Evolutionary conservation across 257 asterid species (phyloP).

Genomic region (Nicotiana attenuata): DNA sequence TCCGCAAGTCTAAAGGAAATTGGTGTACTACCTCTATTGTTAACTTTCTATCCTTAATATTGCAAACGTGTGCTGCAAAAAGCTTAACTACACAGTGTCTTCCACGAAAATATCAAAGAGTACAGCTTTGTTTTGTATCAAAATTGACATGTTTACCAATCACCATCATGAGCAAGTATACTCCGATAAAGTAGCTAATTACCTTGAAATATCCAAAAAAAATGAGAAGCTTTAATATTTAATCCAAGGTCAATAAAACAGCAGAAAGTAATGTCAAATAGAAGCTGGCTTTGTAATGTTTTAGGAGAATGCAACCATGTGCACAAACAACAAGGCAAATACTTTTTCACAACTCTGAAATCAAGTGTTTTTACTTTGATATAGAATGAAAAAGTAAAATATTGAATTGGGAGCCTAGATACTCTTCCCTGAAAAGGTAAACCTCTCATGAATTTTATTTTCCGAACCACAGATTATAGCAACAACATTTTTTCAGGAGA

Average conservation of each 20-base stretch:
- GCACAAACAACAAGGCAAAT: too few relatives aligned
- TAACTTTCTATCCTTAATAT: not conserved
- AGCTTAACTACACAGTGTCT: not conserved
- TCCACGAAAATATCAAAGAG: not conserved
- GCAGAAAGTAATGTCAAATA: not conserved
- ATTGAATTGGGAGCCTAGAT: not conserved
- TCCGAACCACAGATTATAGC: constrained; percentile 36
- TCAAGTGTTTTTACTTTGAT: not conserved
- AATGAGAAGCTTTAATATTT: not conserved
- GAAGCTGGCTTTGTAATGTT: not conserved
- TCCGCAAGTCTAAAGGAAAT: not conserved
- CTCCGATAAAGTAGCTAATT: not conserved
- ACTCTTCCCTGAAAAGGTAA: constrained; percentile 15
- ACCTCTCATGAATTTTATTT: constrained; percentile 14
- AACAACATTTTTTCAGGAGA: constrained; percentile 45
- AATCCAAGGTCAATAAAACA: not conserved
- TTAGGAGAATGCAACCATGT: too few relatives aligned
- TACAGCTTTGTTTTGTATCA: not conserved
- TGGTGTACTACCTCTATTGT: not conserved
- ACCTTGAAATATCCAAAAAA: not conserved
- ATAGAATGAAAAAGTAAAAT: not conserved
- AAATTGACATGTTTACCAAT: not conserved
- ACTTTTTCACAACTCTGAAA: not conserved
- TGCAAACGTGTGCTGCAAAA: not conserved
- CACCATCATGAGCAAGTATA: not conserved